Evolutionary conservation across 768 basidiomycete genomes (phyloP).

Genomic region (Strobilomyces confusus): DNA sequence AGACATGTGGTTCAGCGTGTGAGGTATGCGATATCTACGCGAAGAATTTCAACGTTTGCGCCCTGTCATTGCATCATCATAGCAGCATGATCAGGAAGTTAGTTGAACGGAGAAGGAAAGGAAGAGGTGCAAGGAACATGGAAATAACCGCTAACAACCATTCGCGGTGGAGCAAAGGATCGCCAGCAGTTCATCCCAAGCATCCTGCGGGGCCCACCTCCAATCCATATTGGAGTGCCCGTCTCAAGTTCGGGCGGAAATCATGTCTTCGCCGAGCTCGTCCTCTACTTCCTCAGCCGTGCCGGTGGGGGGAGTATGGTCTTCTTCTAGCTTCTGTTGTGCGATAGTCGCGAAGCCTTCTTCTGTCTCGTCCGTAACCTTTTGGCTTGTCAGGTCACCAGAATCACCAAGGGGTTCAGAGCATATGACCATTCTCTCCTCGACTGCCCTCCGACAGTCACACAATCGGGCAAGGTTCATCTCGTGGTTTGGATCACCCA

Average conservation of each 20-base stretch:
- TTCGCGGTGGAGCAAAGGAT: constrained; percentile 30
- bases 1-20: neutral
- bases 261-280: constrained; percentile 16
- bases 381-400: constrained; percentile 18
- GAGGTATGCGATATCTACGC: neutral
- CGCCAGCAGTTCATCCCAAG: constrained; percentile 32
- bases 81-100: constrained; percentile 3
- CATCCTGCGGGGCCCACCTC: constrained; percentile 15
- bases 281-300: constrained; percentile 17
- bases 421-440: constrained; percentile 14
- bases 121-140: constrained; percentile 17
- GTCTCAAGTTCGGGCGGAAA: constrained; percentile 4
- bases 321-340: constrained; percentile 29
- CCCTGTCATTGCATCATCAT: neutral
- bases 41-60: neutral
- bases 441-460: constrained; percentile 31
- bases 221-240: neutral
- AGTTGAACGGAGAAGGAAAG: neutral
- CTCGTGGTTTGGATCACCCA: constrained; percentile 45
- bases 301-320: constrained; percentile 12
- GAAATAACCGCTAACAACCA: constrained; percentile 31
- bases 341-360: constrained; percentile 48
- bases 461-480: constrained; percentile 43
- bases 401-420: constrained; percentile 17
- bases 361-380: constrained; percentile 42